Percentiles rank a stretch among this genome's conserved stretches.
Conservation (phyloP, 2,329 filamentous ascomycete genomes). For the Trichoderma sp. region DNA sequence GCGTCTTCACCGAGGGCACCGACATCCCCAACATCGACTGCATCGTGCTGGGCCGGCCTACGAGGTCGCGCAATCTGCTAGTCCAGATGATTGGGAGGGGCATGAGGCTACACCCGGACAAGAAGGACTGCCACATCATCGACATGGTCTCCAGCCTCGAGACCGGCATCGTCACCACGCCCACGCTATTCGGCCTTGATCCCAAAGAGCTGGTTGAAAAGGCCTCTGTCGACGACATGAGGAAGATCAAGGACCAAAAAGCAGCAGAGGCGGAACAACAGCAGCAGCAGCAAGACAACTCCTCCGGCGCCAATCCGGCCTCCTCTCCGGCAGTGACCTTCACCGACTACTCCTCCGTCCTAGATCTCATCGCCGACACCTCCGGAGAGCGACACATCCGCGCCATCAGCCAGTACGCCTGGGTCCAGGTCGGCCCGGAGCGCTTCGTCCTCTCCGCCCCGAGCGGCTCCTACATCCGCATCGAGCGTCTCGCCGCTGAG, state of each 20-base stretch:
- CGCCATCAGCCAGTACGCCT: slow-evolving; percentile 68
- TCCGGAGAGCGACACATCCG: slow-evolving; percentile 77
- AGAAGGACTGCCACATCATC: slow-evolving; percentile 88
- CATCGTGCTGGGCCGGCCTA: slow-evolving; percentile 81
- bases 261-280: slow-evolving; percentile 34
- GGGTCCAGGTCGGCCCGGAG: slow-evolving; percentile 73
- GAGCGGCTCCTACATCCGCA: slow-evolving; percentile 58
- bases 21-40: slow-evolving; percentile 98
- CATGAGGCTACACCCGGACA: slow-evolving; percentile 76
- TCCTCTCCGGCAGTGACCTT: slow-evolving; percentile 60
- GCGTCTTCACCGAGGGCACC: slow-evolving; percentile 94
- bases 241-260: slow-evolving; percentile 50
- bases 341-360: slow-evolving; percentile 87
- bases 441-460: slow-evolving; percentile 68
- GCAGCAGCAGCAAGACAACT: slow-evolving; percentile 21
- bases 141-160: slow-evolving; percentile 89
- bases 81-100: slow-evolving; percentile 98
- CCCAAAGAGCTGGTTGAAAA: slow-evolving; percentile 71
- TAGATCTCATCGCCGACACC: slow-evolving; percentile 82
- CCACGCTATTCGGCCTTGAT: slow-evolving; percentile 89
- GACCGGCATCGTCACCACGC: slow-evolving; percentile 82
- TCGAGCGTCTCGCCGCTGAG: slow-evolving; percentile 41
- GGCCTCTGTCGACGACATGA: slow-evolving; percentile 62
- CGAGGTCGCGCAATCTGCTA: slow-evolving; percentile 85
- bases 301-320: slow-evolving; percentile 13